phyloP scores from a whole-genome alignment of 768 basidiomycete species.

The Leccinum aurantiacum region DNA sequence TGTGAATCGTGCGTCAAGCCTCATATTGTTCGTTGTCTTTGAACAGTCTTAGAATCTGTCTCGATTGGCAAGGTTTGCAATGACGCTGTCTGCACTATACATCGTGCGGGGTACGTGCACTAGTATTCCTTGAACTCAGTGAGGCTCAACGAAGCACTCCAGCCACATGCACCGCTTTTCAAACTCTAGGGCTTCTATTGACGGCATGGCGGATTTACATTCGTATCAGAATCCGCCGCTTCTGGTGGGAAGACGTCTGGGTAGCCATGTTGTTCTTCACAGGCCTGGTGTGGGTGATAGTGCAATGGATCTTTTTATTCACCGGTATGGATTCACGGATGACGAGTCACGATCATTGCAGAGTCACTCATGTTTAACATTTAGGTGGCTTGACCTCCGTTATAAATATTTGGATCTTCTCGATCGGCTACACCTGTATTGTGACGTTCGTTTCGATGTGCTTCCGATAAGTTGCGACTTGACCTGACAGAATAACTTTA shows the following conservation, averaged over 20 bases:
- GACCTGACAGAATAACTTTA: neutral
- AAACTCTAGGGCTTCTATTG: slow-evolving; percentile 11
- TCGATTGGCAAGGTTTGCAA: neutral
- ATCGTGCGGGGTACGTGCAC: neutral
- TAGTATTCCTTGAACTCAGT: neutral
- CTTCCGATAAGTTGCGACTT: neutral
- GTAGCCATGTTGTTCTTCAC: slow-evolving; percentile 7
- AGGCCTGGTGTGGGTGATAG: slow-evolving; percentile 12
- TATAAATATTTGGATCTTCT: neutral
- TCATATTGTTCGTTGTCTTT: neutral
- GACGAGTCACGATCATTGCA: neutral
- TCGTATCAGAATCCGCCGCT: slow-evolving; percentile 16
- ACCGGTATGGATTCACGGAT: neutral
- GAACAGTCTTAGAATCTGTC: neutral
- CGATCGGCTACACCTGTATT: neutral
- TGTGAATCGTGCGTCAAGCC: neutral
- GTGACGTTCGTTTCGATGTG: neutral
- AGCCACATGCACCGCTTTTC: neutral
- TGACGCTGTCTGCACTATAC: neutral
- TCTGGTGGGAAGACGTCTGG: slow-evolving; percentile 1
- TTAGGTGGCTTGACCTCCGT: neutral
- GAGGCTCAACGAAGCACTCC: neutral
- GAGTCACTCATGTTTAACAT: neutral
- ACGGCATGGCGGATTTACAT: slow-evolving; percentile 22
- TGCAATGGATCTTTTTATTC: slow-evolving; percentile 8